These are phyloP conservation scores for Aureobasidium sp. DNA, from an alignment of 2,329 filamentous ascomycete genomes.

Conservation along the genomic window DNA sequence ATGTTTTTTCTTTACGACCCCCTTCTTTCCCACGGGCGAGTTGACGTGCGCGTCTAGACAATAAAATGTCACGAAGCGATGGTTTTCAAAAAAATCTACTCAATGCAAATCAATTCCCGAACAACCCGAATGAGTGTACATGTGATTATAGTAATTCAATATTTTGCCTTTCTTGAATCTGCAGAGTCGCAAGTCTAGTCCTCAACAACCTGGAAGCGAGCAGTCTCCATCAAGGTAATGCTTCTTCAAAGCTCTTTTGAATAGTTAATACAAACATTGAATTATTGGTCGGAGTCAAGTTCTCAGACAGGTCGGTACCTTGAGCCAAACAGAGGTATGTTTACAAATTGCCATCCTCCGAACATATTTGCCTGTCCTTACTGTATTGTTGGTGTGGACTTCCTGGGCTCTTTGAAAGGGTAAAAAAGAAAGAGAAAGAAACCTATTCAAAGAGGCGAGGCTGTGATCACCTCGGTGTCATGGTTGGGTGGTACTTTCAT, in stretches of 20 bases:
- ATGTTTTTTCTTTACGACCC: conserved; percentile 14
- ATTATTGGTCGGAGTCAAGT: neutral
- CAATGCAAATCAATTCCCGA: conserved; percentile 16
- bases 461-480: too few species aligned
- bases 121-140: neutral
- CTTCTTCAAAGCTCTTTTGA: neutral
- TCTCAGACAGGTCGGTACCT: neutral
- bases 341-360: neutral
- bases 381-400: too few species aligned
- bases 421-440: neutral
- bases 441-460: too few species aligned
- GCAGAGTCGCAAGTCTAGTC: neutral
- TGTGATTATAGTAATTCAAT: neutral
- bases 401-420: too few species aligned
- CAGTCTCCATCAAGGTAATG: conserved; percentile 3
- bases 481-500: neutral
- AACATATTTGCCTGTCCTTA: too few species aligned
- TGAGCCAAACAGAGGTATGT: neutral
- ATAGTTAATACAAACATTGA: neutral
- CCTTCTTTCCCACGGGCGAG: conserved; percentile 13
- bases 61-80: conserved; percentile 18
- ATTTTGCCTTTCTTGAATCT: neutral
- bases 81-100: conserved; percentile 15
- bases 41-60: conserved; percentile 15
- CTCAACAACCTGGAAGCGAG: neutral